Evolutionary conservation across 768 basidiomycete genomes (phyloP), one percentile per base, ranked within the genome.

Genomic region (Saitozyma podzolica): DNA sequence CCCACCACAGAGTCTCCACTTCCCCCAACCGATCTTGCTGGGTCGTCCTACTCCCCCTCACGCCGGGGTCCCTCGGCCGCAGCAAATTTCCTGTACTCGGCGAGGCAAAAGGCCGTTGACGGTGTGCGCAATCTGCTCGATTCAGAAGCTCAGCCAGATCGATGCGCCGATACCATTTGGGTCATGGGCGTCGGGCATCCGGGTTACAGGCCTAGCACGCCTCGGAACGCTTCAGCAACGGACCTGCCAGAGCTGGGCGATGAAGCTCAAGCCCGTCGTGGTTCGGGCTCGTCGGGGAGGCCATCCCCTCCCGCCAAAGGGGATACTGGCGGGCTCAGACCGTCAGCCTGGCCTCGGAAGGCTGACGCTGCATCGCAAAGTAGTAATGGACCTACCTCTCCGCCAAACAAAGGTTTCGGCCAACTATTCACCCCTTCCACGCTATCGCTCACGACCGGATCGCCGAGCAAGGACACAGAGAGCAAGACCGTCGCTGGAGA

Each of bases 91-190:
- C 66, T 77, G 40, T 67, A 72, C 53, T 74, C 77, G 9, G 77
- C 77, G 19, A 63, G 70, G 41, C 75, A 77, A 64, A 63, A 66
- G 48, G 75, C 75, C 4, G 77, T 72, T 0, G 77, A 76, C 50
- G 76, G 76, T 8, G 86, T 92, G 83, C 84, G 92, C 50, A 91
- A 92, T 80, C 82, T 97, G n/a, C 84, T 95, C 64, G 94, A 97
- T 80, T 86, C 86, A 68, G 94, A 97, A 79, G 86, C 92, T 16
- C 85, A 84, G 3, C 91, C 90, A 1, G 92, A 96, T 77, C 87
- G 84, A 72, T 92, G 87, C 58, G 73, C 84, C 0, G 90, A 93
- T 17, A 85, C 88, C 0, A 95, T 97, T 39, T 96, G 92, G 92
- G 80, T 96, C 1, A 83, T 96, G 20, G 94, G 93, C 45, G 87